Evolutionary conservation across 805 yeast genomes (phyloP).

Genomic region (Zygoascus bituminiphila): DNA sequence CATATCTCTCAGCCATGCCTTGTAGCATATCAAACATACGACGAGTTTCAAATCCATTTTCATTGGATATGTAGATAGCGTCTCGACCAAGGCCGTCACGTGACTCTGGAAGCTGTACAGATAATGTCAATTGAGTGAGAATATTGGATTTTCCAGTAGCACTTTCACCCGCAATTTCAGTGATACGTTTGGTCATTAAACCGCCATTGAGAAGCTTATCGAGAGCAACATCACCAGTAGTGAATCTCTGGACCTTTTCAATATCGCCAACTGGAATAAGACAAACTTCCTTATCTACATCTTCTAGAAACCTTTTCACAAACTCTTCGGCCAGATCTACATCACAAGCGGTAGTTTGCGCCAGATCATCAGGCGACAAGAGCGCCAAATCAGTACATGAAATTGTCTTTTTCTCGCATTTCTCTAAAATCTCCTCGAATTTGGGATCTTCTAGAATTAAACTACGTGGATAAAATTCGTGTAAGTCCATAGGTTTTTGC

Average conservation of each 20-base stretch:
- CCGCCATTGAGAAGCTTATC: constrained; percentile 52
- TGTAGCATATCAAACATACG: constrained; percentile 46
- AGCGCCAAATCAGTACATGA: constrained; percentile 11
- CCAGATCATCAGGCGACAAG: background rate
- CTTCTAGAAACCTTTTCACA: constrained; percentile 3
- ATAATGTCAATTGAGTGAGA: constrained; percentile 53
- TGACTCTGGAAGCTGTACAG: constrained; percentile 42
- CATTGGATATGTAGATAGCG: constrained; percentile 74
- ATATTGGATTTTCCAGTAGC: constrained; percentile 85
- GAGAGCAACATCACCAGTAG: constrained; percentile 45
- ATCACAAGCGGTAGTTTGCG: constrained; percentile 11
- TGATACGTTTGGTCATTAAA: constrained; percentile 43
- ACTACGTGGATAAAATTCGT: constrained; percentile 9
- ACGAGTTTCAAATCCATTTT: constrained; percentile 58
- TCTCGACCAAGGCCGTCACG: constrained; percentile 42
- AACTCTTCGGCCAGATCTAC: constrained; percentile 11
- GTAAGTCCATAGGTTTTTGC: constrained; percentile 8
- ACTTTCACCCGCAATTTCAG: constrained; percentile 78
- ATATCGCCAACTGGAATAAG: background rate
- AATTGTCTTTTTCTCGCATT: constrained; percentile 11
- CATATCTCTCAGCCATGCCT: constrained; percentile 19
- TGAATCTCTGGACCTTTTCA: constrained; percentile 13
- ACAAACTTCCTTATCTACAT: background rate
- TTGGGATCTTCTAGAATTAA: constrained; percentile 2
- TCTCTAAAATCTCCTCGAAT: constrained; percentile 11